Conservation (phyloP, 352 stramenopile genomes). For the Phytophthora fragariae region DNA sequence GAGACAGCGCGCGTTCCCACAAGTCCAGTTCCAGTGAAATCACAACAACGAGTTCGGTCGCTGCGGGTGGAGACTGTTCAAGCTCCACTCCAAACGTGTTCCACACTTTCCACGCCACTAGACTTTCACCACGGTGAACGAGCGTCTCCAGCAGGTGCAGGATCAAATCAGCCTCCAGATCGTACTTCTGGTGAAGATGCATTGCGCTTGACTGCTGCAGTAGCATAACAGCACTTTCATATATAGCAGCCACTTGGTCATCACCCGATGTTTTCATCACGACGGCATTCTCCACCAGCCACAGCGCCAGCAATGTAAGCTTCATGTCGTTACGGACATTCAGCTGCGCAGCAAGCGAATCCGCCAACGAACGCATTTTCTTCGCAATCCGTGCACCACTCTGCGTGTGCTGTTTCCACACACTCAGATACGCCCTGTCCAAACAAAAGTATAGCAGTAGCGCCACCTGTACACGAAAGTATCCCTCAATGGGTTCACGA, state of each 20-base stretch:
- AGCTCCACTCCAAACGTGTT: slow-evolving; percentile 79
- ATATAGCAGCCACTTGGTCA: slow-evolving; percentile 68
- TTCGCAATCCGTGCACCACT: slow-evolving; percentile 62
- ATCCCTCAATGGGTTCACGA: slow-evolving; percentile 73
- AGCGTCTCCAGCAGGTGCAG: slow-evolving; percentile 82
- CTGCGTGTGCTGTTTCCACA: slow-evolving; percentile 53
- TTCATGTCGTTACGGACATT: slow-evolving; percentile 87
- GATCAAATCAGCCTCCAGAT: slow-evolving; percentile 75
- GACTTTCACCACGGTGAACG: slow-evolving; percentile 74
- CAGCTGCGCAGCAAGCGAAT: slow-evolving; percentile 77
- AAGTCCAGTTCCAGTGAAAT: slow-evolving; percentile 78
- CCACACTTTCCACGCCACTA: slow-evolving; percentile 89
- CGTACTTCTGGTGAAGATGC: slow-evolving; percentile 80
- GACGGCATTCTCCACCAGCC: slow-evolving; percentile 82
- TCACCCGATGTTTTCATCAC: slow-evolving; percentile 72
- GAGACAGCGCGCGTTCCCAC: slow-evolving; percentile 75
- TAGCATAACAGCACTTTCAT: slow-evolving; percentile 65
- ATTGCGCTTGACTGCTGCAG: slow-evolving; percentile 79
- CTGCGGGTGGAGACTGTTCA: slow-evolving; percentile 47
- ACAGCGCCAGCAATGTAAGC: slow-evolving; percentile 77
- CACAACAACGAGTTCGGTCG: slow-evolving; percentile 78
- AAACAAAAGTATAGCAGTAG: slow-evolving; percentile 85
- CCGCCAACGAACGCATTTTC: slow-evolving; percentile 68
- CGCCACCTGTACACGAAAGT: slow-evolving; percentile 78
- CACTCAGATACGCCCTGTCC: slow-evolving; percentile 73